Base-by-base conservation (phyloP, 2,329 filamentous ascomycete genomes). In the Huntiella decipiens region DNA sequence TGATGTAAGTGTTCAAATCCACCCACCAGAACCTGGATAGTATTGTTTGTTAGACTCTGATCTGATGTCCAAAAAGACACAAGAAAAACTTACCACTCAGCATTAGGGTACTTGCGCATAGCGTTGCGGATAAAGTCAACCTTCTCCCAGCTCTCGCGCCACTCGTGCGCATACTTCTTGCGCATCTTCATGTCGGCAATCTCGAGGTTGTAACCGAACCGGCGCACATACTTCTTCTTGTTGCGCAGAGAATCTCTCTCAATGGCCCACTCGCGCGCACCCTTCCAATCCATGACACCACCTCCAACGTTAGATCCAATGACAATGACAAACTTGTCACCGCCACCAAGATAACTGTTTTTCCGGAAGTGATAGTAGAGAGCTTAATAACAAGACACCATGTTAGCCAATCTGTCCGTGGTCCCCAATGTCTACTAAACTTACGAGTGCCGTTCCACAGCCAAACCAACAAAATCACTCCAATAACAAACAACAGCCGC, bases 131-230 rank as follows among this genome's bases (percentile, higher is more conserved):
- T 77, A 37, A 85, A 85, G 60, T 98, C 91, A 51, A 95, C 87
- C 68, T 96, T 98, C 64, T 98, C 91, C 91, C 91, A 98, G 60
- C 88, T 92, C 64, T 98, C 91, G 56, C 91, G 76, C 91, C 91
- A 98, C 63, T 98, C 91, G 63, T 98, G 91, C 22, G 91, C 88
- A 60, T 98, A 98, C 53, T 87, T 78, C 66, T 95, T 96, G 72
- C 95, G 94, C 45, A 87, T 94, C 65, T 86, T 88, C 87, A 98
- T 93, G 61, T 98, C 92, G 53, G 93, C 85, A 57, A 96, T 81
- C 60, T 98, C 91, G 49, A 98, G 67, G 51, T 95, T 82, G 60
- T 98, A 96, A 11, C 91, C 91, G 87, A 91, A 96, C 59, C 71
- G 73, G 32, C 74, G 70, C 2, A 77, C 80, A 58, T 98, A 98